Evolutionary conservation across 805 yeast species (phyloP), one percentile per base, ranked within the genome.

Genomic region (Hanseniaspora jakobsenii): DNA sequence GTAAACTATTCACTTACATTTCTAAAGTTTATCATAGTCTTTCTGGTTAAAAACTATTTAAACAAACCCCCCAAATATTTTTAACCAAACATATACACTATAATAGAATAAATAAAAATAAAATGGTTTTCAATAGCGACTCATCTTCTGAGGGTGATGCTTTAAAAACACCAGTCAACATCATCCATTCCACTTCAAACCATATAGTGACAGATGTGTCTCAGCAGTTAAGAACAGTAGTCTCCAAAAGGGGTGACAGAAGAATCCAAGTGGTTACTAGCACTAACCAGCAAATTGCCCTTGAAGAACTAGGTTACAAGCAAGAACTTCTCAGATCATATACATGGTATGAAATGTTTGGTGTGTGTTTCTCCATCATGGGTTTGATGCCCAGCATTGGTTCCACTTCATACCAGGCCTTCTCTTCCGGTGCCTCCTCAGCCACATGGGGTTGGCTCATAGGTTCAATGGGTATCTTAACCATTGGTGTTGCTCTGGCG

Each of bases 381-480:
- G 78, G 81, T 10, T 59, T 77, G 40, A 63, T 77, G 38, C 81
- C 81, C 1, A 70, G 77, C 17, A 72, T 77, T 40, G 72, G 81
- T 0, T 72, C 81, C 6, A 50, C 52, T 14, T 46, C 51, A 37
- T 51, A 49, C 37, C 51, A 50, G 23, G 54, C 53, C 18, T 46
- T 52, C 17, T 57, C 68, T 6, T 71, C 76, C 1, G 85, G 85
- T 6, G 75, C 80, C 0, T 75, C 70, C 10, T 53, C 56, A 9
- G 65, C 77, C 44, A 67, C 77, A 5, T 78, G 85, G 85, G 78
- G 81, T 23, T 79, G 85, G 85, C 59, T 75, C 28, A 52, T 73
- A 9, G 69, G 80, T 27, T 71, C 77, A 10, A 49, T 66, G 6
- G 70, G 76, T 52, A 71, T 78, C 40, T 54, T 77, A 44, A 55